Evolutionary conservation across 257 asterid genomes (phyloP).

Genomic region (Fraxinus pennsylvanica): DNA sequence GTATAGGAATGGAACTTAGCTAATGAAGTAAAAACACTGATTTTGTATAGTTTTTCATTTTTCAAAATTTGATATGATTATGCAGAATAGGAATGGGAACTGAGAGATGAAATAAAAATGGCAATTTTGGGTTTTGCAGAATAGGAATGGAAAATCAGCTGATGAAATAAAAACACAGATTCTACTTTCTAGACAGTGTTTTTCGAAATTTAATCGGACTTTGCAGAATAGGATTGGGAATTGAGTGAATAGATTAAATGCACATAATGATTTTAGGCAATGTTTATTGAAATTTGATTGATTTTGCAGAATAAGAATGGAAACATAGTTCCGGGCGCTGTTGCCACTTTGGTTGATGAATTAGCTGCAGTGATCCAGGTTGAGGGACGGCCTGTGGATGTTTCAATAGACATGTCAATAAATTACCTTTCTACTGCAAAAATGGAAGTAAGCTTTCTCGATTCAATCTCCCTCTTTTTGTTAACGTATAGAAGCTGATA

Average conservation of each 20-base stretch:
- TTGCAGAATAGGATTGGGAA: not conserved
- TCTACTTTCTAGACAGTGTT: not conserved
- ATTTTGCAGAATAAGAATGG: conserved; percentile 57
- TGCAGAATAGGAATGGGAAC: not conserved
- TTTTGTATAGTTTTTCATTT: too few species aligned
- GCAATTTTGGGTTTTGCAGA: too few species aligned
- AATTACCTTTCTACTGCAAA: conserved; percentile 40
- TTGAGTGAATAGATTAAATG: not conserved
- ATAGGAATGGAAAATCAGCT: not conserved
- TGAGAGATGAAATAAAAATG: too few species aligned
- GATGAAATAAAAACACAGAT: not conserved
- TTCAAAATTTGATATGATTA: too few species aligned
- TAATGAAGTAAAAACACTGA: too few species aligned
- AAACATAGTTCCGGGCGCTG: conserved; percentile 58
- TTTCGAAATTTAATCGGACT: not conserved
- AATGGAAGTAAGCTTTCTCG: conserved; percentile 40
- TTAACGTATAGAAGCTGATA: too few species aligned
- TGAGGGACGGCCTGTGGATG: conserved; percentile 52
- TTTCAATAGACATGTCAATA: conserved; percentile 78
- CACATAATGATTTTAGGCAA: not conserved
- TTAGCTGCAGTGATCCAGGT: conserved; percentile 56
- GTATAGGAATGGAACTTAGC: conserved; percentile 44
- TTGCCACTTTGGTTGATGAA: conserved; percentile 61
- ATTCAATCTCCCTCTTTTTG: not conserved
- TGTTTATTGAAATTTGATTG: not conserved